Base-by-base conservation (phyloP, 345 rosid species). In the Euphorbia lathyris region DNA sequence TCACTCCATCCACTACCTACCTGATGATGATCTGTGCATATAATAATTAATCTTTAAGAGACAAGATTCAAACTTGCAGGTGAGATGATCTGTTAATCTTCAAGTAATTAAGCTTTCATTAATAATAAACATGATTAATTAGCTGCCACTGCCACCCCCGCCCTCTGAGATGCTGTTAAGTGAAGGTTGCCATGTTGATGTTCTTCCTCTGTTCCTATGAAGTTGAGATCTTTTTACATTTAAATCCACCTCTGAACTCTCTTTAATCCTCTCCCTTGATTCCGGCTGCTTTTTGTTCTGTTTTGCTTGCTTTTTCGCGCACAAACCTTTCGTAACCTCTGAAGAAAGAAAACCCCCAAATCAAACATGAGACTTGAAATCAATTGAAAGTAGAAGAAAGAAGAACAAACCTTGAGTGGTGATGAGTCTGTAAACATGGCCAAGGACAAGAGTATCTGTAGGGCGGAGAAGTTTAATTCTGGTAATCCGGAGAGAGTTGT, bases 401-500 rank as follows among this genome's bases (percentile, higher is more conserved):
- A 3, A 12, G 2, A 48, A 43, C 45, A 26, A 19, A 88, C 98
- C 98, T 87, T 88, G 83, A 58, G 86, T 43, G 19, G 95, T 87
- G 71, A 91, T 81, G 77, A 94, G 98, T 52, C 97, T 84, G 70
- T 94, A 91, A 67, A 85, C 87, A 38, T 90, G 92, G 63, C 98
- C 97, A 36, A 88, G 91, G 63, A 67, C 81, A 40, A 94, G 93
- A 38, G 88, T 82, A 65, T 94, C 97, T 0, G 91, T 86, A 0
- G 98, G 96, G 22, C 89, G 84, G 69, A 94, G 98, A 50, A 94
- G 98, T 88, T 94, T 94, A 48, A 94, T 94, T 77, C 88, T 77
- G 9, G 98, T 94, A 14, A 94, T 71, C 29, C 97, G 78, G 55
- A 94, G 86, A 34, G 92, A 81, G 47, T 55, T 65, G 13, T 9